phyloP scores from a whole-genome alignment of 139 green algal species.

The Chlamydomonas eustigma region DNA sequence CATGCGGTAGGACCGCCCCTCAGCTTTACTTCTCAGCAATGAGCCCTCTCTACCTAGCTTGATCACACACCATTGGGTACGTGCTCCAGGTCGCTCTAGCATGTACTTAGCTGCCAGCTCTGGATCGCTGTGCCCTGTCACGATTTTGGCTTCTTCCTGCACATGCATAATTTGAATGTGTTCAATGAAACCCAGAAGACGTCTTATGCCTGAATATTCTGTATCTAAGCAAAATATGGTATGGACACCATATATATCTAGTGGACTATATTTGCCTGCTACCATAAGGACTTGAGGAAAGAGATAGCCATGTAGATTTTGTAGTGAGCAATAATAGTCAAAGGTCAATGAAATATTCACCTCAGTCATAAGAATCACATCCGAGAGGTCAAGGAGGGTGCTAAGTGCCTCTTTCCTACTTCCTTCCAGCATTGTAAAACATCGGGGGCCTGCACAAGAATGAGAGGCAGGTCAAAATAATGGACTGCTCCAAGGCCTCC shows the following conservation, averaged over 20 bases:
- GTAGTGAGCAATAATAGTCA: too few relatives aligned
- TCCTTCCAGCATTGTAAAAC: conserved; percentile 59
- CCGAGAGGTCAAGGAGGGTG: conserved; percentile 55
- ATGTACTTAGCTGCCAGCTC: conserved; percentile 53
- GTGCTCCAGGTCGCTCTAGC: conserved; percentile 40
- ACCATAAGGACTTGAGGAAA: too few relatives aligned
- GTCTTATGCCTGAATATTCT: too few relatives aligned
- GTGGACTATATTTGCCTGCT: too few relatives aligned
- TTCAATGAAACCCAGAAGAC: too few relatives aligned
- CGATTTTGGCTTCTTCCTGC: conserved; percentile 69
- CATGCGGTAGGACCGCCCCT: not conserved
- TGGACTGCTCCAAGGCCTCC: too few relatives aligned
- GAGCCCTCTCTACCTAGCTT: conserved; percentile 77
- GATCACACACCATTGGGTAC: conserved; percentile 75
- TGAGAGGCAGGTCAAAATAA: not conserved
- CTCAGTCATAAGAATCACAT: conserved; percentile 86
- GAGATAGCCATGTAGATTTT: too few relatives aligned
- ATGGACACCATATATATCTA: too few relatives aligned
- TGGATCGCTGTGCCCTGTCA: conserved; percentile 68
- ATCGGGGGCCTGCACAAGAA: conserved; percentile 53
- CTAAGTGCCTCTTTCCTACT: conserved; percentile 51
- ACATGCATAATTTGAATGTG: too few relatives aligned
- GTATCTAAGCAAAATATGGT: too few relatives aligned
- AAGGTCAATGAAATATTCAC: conserved; percentile 19
- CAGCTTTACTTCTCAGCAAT: conserved; percentile 41